These are phyloP conservation scores for Salix arbutifolia DNA, from an alignment of 345 rosid species.

Conservation along the genomic window DNA sequence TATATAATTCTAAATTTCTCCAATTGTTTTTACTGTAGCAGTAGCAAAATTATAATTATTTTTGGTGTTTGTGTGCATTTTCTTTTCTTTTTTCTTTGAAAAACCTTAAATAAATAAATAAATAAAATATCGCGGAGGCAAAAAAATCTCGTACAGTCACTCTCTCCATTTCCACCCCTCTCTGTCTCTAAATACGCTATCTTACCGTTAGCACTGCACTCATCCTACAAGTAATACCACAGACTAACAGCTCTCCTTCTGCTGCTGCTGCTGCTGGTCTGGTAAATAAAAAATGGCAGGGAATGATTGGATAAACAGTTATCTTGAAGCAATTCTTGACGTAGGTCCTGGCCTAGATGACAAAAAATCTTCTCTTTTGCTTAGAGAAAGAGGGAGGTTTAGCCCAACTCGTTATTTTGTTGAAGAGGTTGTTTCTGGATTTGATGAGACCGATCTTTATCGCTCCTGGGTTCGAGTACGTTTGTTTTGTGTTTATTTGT, in stretches of 20 bases:
- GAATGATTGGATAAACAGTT: conserved; percentile 98
- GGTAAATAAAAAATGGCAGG: conserved; percentile 59
- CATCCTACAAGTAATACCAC: neutral
- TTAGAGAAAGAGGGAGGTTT: conserved; percentile 88
- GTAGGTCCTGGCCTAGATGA: conserved; percentile 88
- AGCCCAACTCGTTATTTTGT: conserved; percentile 98
- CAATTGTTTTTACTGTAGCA: too few species aligned
- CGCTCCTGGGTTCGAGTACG: conserved; percentile 76
- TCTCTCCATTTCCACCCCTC: neutral
- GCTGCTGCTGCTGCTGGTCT: neutral
- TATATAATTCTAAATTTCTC: too few species aligned
- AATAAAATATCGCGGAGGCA: neutral
- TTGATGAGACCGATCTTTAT: conserved; percentile 96
- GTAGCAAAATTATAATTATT: too few species aligned
- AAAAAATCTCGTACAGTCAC: neutral
- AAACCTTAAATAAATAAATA: neutral
- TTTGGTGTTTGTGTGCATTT: too few species aligned
- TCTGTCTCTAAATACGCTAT: neutral
- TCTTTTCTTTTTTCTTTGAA: neutral
- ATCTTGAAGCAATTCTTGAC: conserved; percentile 96
- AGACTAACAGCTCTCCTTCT: neutral
- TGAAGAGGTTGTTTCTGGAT: conserved; percentile 92
- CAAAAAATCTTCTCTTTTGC: conserved; percentile 71
- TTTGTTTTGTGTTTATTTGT: neutral
- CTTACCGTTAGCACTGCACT: neutral